These are phyloP conservation scores for Aspergillus thermomutatus DNA, from an alignment of 2,329 filamentous ascomycete genomes.

Conservation along the genomic window DNA sequence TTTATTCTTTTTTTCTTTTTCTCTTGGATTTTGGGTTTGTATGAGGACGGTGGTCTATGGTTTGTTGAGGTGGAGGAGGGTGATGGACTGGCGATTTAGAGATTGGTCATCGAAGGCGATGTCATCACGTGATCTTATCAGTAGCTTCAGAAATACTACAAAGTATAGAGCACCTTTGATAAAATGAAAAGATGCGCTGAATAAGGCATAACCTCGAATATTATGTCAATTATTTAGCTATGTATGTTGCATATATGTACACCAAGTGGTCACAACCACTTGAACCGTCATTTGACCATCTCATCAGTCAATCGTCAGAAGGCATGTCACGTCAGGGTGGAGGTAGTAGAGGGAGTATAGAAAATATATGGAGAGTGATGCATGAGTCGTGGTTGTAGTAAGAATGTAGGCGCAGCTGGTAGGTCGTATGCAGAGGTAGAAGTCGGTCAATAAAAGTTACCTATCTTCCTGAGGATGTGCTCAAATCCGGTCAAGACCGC, in stretches of 20 bases:
- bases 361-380: not conserved
- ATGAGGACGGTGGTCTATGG: not conserved
- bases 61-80: not conserved
- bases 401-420: not conserved
- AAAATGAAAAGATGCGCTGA: not conserved
- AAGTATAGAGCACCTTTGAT: too few species aligned
- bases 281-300: not conserved
- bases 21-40: not conserved
- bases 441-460: not conserved
- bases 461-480: not conserved
- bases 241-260: not conserved
- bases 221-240: not conserved
- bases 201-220: not conserved
- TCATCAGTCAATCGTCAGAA: not conserved
- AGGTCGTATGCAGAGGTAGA: not conserved
- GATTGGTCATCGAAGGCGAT: not conserved
- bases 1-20: slow-evolving; percentile 15
- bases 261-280: not conserved
- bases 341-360: not conserved
- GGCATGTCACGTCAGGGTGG: not conserved
- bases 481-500: slow-evolving; percentile 25
- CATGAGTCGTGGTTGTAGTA: not conserved
- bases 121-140: not conserved
- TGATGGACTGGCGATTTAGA: not conserved
- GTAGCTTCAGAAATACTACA: not conserved